Base-by-base conservation (phyloP, 495 filamentous ascomycete species). In the Lindgomyces ingoldianus region DNA sequence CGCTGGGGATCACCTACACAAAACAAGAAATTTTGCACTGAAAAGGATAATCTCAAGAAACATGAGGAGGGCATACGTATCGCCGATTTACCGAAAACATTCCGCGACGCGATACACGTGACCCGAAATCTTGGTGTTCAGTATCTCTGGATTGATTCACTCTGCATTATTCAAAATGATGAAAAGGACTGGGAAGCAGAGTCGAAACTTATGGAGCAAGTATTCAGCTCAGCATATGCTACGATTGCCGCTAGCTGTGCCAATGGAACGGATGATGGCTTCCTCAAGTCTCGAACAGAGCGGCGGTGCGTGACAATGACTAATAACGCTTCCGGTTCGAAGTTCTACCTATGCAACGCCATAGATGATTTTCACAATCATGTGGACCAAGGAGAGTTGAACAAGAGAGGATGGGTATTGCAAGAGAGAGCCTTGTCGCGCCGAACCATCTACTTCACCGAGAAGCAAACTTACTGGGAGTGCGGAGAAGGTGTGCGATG, bases 401-500 rank as follows among this genome's bases (percentile, higher is more conserved):
- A 73, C 49, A 59, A 64, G 26, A 49, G 78, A 6, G 79, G 72
- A 0, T 81, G 78, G 79, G 74, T 80, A 0, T 46, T 80, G 33
- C 77, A 80, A 44, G 79, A 81, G 64, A 50, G 74, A 6, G 76
- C 70, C 0, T 48, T 81, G 21, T 74, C 79, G 2, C 70, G 74
- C 18, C 39, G 79, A 27, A 76, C 76, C 0, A 77, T 81, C n/a
- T 72, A 74, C 64, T 81, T 80, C 58, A 75, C 75, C 0, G 69
- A 67, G 6, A 72, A 48, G 8, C 76, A 80, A 49, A 68, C 71
- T 2, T 80, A 79, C 44, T 79, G 70, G 72, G 78, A 80, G 45
- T 81, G 79, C 57, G 77, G 78, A 0, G 49, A 64, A 12, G 77
- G 75, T 0, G 70, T 77, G 9, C 59, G 71, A 1, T 80, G 78